These are phyloP conservation scores for Plasmodium yoelii DNA, from an alignment of 169 alveolate species.

Conservation along the genomic window DNA sequence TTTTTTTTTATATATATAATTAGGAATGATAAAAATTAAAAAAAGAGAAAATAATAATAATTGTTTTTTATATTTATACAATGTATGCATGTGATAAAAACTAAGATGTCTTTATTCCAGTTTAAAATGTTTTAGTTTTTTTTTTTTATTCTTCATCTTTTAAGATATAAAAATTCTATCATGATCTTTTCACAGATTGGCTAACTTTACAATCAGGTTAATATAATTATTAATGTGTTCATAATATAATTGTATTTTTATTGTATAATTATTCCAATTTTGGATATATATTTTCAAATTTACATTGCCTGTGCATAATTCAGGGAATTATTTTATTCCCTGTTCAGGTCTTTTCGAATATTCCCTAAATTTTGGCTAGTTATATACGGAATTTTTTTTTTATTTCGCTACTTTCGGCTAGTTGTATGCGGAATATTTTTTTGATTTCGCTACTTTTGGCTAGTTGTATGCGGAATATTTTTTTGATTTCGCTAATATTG, in stretches of 20 bases:
- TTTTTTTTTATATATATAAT: constrained; percentile 24
- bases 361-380: too few species aligned
- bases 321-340: too few species aligned
- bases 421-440: not conserved
- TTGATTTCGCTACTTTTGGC: too few species aligned
- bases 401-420: not conserved
- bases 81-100: constrained; percentile 17
- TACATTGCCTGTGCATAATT: too few species aligned
- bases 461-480: not conserved
- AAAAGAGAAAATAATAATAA: not conserved
- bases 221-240: too few species aligned
- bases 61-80: not conserved
- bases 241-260: too few species aligned
- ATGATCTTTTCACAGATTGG: not conserved
- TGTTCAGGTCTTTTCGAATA: too few species aligned
- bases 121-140: constrained; percentile 48
- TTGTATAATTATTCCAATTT: too few species aligned
- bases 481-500: not conserved
- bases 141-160: not conserved
- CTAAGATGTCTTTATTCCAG: constrained; percentile 21
- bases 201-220: too few species aligned
- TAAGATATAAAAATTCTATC: not conserved
- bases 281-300: too few species aligned
- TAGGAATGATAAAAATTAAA: constrained; percentile 22
- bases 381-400: not conserved